Conservation (phyloP, 2,329 filamentous ascomycete genomes). For the Nothophaeocryptopus gaeumannii region DNA sequence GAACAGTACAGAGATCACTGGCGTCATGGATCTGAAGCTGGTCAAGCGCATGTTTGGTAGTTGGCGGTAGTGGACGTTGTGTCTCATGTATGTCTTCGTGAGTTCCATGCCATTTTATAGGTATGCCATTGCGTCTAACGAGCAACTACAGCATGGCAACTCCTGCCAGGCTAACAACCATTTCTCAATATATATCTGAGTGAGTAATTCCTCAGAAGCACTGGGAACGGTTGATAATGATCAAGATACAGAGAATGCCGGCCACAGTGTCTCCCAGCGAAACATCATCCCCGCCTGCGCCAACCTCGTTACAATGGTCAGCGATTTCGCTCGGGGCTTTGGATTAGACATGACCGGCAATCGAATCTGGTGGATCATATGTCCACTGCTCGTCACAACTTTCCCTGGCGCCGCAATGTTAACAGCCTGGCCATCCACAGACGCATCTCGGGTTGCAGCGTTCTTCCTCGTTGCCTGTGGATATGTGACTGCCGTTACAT, state of each 20-base stretch:
- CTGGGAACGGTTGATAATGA: not conserved
- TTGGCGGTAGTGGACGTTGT: constrained; percentile 12
- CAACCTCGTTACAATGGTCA: constrained; percentile 13
- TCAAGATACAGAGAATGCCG: constrained; percentile 4
- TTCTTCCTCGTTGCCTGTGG: constrained; percentile 13
- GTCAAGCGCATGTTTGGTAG: constrained; percentile 12
- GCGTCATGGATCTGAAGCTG: constrained; percentile 8
- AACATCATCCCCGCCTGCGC: constrained; percentile 17
- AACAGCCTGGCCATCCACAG: constrained; percentile 7
- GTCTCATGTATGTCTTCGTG: constrained; percentile 11
- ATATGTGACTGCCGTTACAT: constrained; percentile 11
- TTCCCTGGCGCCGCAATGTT: constrained; percentile 8
- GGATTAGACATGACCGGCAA: constrained; percentile 11
- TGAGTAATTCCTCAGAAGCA: not conserved
- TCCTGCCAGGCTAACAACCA: constrained; percentile 11
- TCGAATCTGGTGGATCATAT: constrained; percentile 9
- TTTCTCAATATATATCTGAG: constrained; percentile 12
- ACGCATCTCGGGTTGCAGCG: constrained; percentile 9
- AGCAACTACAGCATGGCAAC: constrained; percentile 9
- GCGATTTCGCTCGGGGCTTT: constrained; percentile 12
- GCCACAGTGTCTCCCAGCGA: constrained; percentile 17
- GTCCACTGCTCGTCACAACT: constrained; percentile 10
- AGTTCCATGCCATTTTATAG: not conserved
- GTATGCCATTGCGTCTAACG: no score
- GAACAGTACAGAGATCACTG: constrained; percentile 10